phyloP scores from a whole-genome alignment of 1,284 basidiomycete genomes.

The Porodaedalea pini region DNA sequence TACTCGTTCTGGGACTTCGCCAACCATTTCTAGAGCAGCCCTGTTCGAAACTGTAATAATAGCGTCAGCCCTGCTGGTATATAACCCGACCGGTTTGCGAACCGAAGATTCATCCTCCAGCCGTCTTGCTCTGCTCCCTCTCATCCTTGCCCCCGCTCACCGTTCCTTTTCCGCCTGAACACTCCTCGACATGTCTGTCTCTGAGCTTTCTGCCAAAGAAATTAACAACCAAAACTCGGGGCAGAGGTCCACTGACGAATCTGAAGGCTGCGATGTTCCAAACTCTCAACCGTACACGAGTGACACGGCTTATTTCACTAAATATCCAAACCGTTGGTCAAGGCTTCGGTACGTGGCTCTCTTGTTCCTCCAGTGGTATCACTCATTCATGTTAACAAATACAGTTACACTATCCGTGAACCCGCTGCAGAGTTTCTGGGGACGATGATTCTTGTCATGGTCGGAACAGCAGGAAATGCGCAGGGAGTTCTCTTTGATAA shows the following conservation, averaged over 20 bases:
- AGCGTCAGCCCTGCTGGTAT: background rate
- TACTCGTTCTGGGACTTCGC: background rate
- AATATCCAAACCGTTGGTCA: constrained; percentile 15
- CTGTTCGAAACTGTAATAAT: no score
- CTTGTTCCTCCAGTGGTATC: background rate
- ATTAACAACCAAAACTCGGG: background rate
- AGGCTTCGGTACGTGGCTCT: constrained; percentile 11
- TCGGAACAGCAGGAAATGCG: constrained; percentile 62
- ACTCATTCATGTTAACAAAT: background rate
- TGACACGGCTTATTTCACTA: background rate
- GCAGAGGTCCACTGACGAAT: background rate
- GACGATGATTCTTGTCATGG: constrained; percentile 61
- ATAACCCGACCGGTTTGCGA: background rate
- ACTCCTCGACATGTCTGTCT: background rate
- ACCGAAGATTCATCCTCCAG: background rate
- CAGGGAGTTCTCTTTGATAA: constrained; percentile 59
- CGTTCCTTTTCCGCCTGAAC: background rate
- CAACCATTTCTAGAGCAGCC: background rate
- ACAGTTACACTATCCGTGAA: constrained; percentile 50
- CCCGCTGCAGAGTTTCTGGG: constrained; percentile 68
- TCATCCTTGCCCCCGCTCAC: no score
- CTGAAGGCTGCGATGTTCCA: background rate
- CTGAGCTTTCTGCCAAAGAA: background rate
- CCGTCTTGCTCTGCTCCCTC: background rate
- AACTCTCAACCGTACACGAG: background rate